Percentiles rank a stretch among this genome's conserved stretches.
These are phyloP conservation scores for Fraxinus baroniana DNA, from an alignment of 305 asterid species.

Conservation along the genomic window DNA sequence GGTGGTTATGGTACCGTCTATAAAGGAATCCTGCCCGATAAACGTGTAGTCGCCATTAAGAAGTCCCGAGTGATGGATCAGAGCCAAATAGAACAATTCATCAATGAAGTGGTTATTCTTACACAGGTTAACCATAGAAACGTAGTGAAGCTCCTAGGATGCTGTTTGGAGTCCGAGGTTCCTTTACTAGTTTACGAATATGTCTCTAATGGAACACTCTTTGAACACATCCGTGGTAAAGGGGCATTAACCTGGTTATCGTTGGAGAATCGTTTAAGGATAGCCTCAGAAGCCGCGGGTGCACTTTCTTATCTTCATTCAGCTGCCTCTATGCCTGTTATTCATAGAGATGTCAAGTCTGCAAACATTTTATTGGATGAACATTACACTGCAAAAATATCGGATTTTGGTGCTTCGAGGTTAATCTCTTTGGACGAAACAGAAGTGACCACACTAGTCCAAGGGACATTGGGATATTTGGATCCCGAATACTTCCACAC, in stretches of 20 bases:
- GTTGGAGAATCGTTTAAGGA: slow-evolving; percentile 55
- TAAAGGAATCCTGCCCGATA: slow-evolving; percentile 54
- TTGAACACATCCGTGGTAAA: slow-evolving; percentile 40
- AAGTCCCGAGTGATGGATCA: slow-evolving; percentile 53
- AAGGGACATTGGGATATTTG: slow-evolving; percentile 72
- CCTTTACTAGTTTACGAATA: slow-evolving; percentile 63
- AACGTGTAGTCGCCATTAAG: slow-evolving; percentile 53
- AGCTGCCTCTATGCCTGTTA: slow-evolving; percentile 54
- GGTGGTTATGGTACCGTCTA: slow-evolving; percentile 68
- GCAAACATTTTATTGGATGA: slow-evolving; percentile 64
- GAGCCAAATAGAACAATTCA: slow-evolving; percentile 60
- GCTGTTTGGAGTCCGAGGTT: slow-evolving; percentile 67
- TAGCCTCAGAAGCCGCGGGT: slow-evolving; percentile 58
- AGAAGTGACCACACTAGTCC: slow-evolving; percentile 67
- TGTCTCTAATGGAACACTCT: slow-evolving; percentile 57
- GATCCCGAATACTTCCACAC: slow-evolving; percentile 72
- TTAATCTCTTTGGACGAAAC: slow-evolving; percentile 55
- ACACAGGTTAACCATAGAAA: slow-evolving; percentile 62
- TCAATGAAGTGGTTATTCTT: slow-evolving; percentile 65
- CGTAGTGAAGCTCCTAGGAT: slow-evolving; percentile 60
- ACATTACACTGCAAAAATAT: slow-evolving; percentile 52
- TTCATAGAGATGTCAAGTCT: slow-evolving; percentile 71
- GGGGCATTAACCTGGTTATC: slow-evolving; percentile 48
- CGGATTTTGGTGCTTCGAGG: slow-evolving; percentile 80
- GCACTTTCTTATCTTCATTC: slow-evolving; percentile 69